Evolutionary conservation across 805 yeast species (phyloP).

Genomic region (Candida parachauliodes): DNA sequence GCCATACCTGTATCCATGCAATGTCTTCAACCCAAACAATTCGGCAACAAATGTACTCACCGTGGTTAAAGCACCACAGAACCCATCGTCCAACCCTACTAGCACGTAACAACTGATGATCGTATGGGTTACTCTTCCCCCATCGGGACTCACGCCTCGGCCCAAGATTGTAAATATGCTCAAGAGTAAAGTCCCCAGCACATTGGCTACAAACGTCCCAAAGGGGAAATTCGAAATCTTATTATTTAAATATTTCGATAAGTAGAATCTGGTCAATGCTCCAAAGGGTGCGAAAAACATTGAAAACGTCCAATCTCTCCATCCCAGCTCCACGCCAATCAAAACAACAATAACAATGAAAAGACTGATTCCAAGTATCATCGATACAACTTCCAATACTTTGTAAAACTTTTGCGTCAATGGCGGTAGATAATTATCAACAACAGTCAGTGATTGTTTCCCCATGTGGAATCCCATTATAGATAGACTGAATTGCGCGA

Average conservation of each 20-base stretch:
- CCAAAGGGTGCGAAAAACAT: slow-evolving; percentile 72
- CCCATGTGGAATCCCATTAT: slow-evolving; percentile 60
- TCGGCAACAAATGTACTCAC: slow-evolving; percentile 78
- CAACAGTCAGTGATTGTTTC: slow-evolving; percentile 36
- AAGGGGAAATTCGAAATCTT: slow-evolving; percentile 44
- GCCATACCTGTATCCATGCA: slow-evolving; percentile 50
- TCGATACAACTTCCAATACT: slow-evolving; percentile 17
- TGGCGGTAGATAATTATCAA: slow-evolving; percentile 20
- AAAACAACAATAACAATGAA: slow-evolving; percentile 40
- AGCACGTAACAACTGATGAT: slow-evolving; percentile 48
- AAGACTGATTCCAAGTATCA: slow-evolving; percentile 20
- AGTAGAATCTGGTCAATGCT: slow-evolving; percentile 52
- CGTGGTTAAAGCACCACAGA: slow-evolving; percentile 70
- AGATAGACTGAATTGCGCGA: slow-evolving; percentile 61
- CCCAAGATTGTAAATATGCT: slow-evolving; percentile 41
- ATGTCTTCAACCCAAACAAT: slow-evolving; percentile 32
- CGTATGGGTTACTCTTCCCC: slow-evolving; percentile 25
- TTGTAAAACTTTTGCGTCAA: slow-evolving; percentile 17
- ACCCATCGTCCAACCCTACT: slow-evolving; percentile 57
- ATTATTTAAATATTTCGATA: slow-evolving; percentile 50
- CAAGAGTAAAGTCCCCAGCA: slow-evolving; percentile 42
- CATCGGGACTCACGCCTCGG: slow-evolving; percentile 36
- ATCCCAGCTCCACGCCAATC: slow-evolving; percentile 34
- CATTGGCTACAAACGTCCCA: slow-evolving; percentile 50
- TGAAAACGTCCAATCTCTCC: slow-evolving; percentile 71